Evolutionary conservation across 225 moss, liverwort and hornwort genomes (phyloP).

Genomic region (Polytrichum commune): DNA sequence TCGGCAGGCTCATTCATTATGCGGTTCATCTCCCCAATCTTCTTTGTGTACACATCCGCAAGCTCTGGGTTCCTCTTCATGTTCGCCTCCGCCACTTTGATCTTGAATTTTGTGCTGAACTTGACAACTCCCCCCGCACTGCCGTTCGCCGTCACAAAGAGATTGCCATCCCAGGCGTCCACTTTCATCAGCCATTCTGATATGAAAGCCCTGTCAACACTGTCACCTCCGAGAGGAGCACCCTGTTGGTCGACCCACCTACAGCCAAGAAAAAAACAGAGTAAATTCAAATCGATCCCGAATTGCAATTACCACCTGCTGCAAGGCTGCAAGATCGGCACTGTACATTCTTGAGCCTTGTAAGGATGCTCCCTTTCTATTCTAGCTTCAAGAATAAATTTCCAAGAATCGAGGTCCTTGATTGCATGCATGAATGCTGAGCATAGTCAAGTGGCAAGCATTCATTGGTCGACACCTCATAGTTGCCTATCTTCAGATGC

Average conservation of each 20-base stretch:
- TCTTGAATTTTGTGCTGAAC: constrained; percentile 45
- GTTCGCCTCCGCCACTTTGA: constrained; percentile 48
- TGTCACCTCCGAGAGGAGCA: constrained; percentile 40
- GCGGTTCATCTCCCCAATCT: constrained; percentile 32
- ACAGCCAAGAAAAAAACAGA: neutral
- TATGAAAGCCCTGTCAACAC: constrained; percentile 43
- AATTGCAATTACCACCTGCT: too few species aligned
- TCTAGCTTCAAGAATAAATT: too few species aligned
- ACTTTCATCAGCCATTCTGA: constrained; percentile 57
- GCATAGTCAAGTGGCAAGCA: too few species aligned
- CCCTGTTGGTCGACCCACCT: constrained; percentile 63
- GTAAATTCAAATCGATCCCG: too few species aligned
- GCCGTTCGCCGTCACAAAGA: constrained; percentile 40
- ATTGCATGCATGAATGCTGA: too few species aligned
- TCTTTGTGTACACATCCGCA: constrained; percentile 32
- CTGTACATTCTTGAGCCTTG: too few species aligned
- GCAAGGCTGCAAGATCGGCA: too few species aligned
- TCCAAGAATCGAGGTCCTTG: too few species aligned
- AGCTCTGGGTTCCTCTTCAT: constrained; percentile 41
- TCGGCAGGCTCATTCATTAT: constrained; percentile 13
- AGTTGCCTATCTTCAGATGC: too few species aligned
- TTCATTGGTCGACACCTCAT: too few species aligned
- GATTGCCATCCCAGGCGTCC: constrained; percentile 69
- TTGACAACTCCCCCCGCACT: constrained; percentile 26
- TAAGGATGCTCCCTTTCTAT: too few species aligned